Conservation (phyloP, 495 filamentous ascomycete species). For the Astrothelium macrocarpum region DNA sequence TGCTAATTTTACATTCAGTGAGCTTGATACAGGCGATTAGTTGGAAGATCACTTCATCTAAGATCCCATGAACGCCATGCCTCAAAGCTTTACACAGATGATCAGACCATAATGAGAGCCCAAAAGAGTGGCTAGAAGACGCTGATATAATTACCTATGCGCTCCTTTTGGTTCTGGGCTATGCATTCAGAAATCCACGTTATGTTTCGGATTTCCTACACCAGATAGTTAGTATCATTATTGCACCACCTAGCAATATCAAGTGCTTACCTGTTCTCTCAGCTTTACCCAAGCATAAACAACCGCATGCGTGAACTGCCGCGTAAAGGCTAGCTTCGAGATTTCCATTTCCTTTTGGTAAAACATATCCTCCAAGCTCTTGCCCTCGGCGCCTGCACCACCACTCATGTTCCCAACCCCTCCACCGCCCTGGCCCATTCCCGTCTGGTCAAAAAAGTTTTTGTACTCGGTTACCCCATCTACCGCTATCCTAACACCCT, state of each 20-base stretch:
- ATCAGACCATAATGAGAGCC: not conserved
- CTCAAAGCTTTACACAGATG: not conserved
- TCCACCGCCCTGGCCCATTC: slow-evolving; percentile 60
- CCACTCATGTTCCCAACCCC: slow-evolving; percentile 77
- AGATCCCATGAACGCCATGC: not conserved
- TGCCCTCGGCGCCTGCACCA: slow-evolving; percentile 61
- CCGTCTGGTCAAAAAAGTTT: slow-evolving; percentile 85
- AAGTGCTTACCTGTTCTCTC: slow-evolving; percentile 74
- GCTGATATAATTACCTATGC: slow-evolving; percentile 97
- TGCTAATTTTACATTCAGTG: slow-evolving; percentile 2
- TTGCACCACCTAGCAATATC: slow-evolving; percentile 9
- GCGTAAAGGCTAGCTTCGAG: slow-evolving; percentile 85
- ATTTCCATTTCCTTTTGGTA: slow-evolving; percentile 99
- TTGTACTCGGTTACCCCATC: slow-evolving; percentile 90
- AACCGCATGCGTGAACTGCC: slow-evolving; percentile 90
- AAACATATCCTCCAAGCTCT: slow-evolving; percentile 93
- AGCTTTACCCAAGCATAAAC: slow-evolving; percentile 98
- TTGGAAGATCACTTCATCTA: not conserved
- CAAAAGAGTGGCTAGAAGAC: slow-evolving; percentile 55
- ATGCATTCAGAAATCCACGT: slow-evolving; percentile 99
- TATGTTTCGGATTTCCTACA: slow-evolving; percentile 95
- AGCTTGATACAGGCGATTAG: slow-evolving; percentile 24
- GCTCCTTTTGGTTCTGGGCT: slow-evolving; percentile 98
- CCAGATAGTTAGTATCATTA: slow-evolving; percentile 21
- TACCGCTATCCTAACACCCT: slow-evolving; percentile 84